These are phyloP conservation scores for Eucommia ulmoides DNA, from an alignment of 257 asterid genomes.

Conservation along the genomic window DNA sequence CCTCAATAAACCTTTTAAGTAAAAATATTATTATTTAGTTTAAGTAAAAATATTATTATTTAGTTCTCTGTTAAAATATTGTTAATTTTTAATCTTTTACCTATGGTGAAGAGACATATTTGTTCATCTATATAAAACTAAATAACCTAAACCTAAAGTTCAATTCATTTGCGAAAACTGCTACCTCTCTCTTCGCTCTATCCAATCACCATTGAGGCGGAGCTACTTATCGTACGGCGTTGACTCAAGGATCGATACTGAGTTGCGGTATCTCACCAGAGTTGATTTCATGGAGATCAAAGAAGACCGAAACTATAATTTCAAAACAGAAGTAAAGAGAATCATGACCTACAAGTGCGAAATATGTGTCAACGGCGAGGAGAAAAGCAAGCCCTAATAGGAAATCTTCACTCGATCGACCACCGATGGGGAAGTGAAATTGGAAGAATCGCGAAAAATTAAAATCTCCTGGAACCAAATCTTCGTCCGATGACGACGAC, in stretches of 20 bases:
- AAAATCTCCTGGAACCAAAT: too few species aligned
- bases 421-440: constrained; percentile 31
- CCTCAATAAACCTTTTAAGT: too few species aligned
- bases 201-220: constrained; percentile 61
- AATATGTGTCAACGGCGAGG: constrained; percentile 7
- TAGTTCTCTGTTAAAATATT: too few species aligned
- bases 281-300: constrained; percentile 36
- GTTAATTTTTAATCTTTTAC: too few species aligned
- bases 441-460: constrained; percentile 23
- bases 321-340: constrained; percentile 9
- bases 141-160: too few species aligned
- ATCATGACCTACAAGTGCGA: constrained; percentile 1
- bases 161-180: too few species aligned
- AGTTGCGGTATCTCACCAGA: constrained; percentile 65
- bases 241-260: constrained; percentile 85
- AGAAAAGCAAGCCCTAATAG: constrained; percentile 15
- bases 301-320: constrained; percentile 19
- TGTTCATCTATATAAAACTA: too few species aligned
- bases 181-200: too few species aligned
- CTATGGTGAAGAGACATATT: too few species aligned
- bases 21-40: too few species aligned
- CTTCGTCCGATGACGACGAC: too few species aligned
- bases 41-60: too few species aligned
- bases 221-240: constrained; percentile 78
- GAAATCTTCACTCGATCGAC: constrained; percentile 40